Base-by-base conservation (phyloP, 1,284 basidiomycete species). In the Naganishia cerealis region DNA sequence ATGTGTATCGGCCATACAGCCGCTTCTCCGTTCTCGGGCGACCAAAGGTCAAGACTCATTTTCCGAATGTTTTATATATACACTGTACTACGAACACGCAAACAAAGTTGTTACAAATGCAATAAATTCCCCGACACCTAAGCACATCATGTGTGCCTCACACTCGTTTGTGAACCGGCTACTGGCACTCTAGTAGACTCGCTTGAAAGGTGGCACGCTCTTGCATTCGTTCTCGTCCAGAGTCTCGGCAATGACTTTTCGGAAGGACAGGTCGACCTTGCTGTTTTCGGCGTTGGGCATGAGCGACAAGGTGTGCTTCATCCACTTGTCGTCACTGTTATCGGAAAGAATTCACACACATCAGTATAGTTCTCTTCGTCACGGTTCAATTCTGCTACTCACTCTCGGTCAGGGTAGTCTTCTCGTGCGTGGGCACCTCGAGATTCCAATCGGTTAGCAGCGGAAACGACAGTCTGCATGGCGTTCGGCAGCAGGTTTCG, bases 391-490 rank as follows among this genome's bases (percentile, higher is more conserved):
- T 26, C 10, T n/a, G 29, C 42, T 38, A 82, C 85, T 68, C 71
- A 91, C 90, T 71, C 93, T 70, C 83, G 80, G 46, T 85, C 84
- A 1, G 92, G 88, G 84, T 81, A 97, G 82, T 99, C 96, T 81
- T 97, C 94, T 74, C 95, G 91, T 55, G 96, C 95, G 78, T 99
- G 96, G 42, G 95, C 95, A 77, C 95, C 95, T 79, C 95, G 90
- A 48, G 92, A 94, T 81, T 99, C 96, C 83, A 96, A 92, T 74
- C 96, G 90, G 66, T 93, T 94, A 70, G 94, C 92, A 63, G 96
- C 96, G 65, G 92, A 89, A 52, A 89, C 90, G 79, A 99, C 94
- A 54, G 96, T 99, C 83, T 99, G 95, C 65, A 94, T 86, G 66
- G 96, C 95, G 76, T 90, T 92, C 78, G 95, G 94, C 75, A 96